phyloP scores from a whole-genome alignment of 2,329 filamentous ascomycete genomes.

The Albophoma yamanashiensis region DNA sequence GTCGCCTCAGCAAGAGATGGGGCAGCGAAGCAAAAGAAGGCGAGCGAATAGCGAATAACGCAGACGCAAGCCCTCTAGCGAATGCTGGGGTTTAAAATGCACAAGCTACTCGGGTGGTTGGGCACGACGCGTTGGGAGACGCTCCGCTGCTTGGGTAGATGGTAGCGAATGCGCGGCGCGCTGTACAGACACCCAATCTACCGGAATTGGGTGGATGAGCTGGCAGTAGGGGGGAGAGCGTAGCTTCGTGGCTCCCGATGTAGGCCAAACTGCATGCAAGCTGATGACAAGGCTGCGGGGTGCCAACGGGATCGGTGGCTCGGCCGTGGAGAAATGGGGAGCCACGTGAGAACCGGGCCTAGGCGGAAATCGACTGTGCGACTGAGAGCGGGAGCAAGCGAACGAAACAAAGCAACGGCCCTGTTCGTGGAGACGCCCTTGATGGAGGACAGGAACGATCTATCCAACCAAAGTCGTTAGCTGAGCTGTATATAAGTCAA shows the following conservation, averaged over 20 bases:
- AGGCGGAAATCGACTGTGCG: slow-evolving; percentile 2
- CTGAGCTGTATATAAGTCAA: slow-evolving; percentile 18
- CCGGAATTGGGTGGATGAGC: slow-evolving; percentile 51
- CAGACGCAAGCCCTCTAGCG: slow-evolving; percentile 12
- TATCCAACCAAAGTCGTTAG: slow-evolving; percentile 26
- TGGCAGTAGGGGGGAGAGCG: slow-evolving; percentile 40
- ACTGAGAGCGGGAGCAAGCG: slow-evolving; percentile 7
- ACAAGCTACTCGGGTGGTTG: slow-evolving; percentile 27
- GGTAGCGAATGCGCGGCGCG: slow-evolving; percentile 29
- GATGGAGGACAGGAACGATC: slow-evolving; percentile 15
- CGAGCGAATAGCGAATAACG: slow-evolving; percentile 12
- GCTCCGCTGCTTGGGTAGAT: slow-evolving; percentile 28
- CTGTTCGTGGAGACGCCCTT: slow-evolving; percentile 12
- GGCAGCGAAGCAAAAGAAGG: slow-evolving; percentile 4
- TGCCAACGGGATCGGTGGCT: slow-evolving; percentile 19
- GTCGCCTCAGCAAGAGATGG: slow-evolving; percentile 3
- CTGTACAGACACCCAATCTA: slow-evolving; percentile 40
- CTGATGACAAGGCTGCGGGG: slow-evolving; percentile 31
- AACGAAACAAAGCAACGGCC: slow-evolving; percentile 11
- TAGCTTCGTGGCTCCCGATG: slow-evolving; percentile 40
- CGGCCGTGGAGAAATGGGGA: slow-evolving; percentile 21
- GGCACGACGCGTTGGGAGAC: slow-evolving; percentile 29
- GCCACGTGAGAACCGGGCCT: slow-evolving; percentile 29
- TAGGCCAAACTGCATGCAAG: slow-evolving; percentile 49
- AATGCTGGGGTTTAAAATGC: slow-evolving; percentile 20